Percentiles rank a stretch among this genome's conserved stretches.
Conservation (phyloP, 2,329 filamentous ascomycete species). For the Aphanocladium album region DNA sequence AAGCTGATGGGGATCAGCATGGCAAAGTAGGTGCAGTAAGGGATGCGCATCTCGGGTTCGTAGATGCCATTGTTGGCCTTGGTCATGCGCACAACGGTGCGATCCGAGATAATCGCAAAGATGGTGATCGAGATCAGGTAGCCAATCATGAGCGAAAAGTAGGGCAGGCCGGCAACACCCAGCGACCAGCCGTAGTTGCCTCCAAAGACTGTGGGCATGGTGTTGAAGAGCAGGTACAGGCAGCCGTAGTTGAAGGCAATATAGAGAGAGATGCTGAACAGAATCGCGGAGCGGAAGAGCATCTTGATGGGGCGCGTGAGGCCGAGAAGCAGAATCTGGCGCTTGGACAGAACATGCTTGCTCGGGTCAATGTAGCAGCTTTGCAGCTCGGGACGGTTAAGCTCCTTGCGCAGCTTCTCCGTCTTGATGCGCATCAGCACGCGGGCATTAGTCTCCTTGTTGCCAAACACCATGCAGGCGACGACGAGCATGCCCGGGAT, state of each 20-base stretch:
- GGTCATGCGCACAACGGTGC: conserved; percentile 40
- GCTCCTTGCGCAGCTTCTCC: conserved; percentile 37
- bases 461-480: conserved; percentile 22
- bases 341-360: conserved; percentile 19
- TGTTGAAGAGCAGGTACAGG: conserved; percentile 51
- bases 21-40: conserved; percentile 28
- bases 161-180: conserved; percentile 44
- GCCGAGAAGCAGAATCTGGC: conserved; percentile 38
- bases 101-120: conserved; percentile 41
- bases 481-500: conserved; percentile 33
- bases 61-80: conserved; percentile 35
- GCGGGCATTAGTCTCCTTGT: conserved; percentile 37
- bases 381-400: conserved; percentile 35
- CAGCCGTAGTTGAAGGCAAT: conserved; percentile 48
- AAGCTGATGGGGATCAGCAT: conserved; percentile 28
- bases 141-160: conserved; percentile 42
- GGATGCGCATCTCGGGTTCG: conserved; percentile 32
- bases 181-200: conserved; percentile 41
- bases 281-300: conserved; percentile 43
- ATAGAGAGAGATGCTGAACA: conserved; percentile 43
- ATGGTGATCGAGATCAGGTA: conserved; percentile 34
- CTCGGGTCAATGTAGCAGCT: conserved; percentile 42
- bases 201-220: conserved; percentile 46
- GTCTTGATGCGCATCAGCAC: conserved; percentile 49
- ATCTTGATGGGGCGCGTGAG: conserved; percentile 48